Base-by-base conservation (phyloP, 306 rosid species). In the Sphenostylis stenocarpa region DNA sequence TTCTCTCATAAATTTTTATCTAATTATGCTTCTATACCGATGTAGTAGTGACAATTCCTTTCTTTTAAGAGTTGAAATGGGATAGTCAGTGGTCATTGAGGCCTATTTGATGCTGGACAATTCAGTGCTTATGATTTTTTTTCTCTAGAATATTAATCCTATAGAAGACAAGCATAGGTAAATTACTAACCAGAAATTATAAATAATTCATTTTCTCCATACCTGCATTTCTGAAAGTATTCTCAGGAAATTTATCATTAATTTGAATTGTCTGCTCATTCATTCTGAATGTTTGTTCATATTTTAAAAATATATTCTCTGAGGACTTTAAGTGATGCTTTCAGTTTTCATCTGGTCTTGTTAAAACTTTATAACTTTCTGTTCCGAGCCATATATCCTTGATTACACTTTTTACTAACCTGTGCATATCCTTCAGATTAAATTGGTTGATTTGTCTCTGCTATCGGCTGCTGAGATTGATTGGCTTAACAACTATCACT, bases 401-500 rank as follows among this genome's bases (percentile, higher is more conserved):
- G 56, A 58, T 47, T 19, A 26, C 29, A 10, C 43, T 39, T 33
- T 64, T 28, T 58, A 21, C 55, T 70, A 70, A 76, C 71, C 48
- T 52, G 73, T 34, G 74, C 72, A 75, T 33, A 62, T 74, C 67
- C 38, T 90, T 91, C 93, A 95, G 98, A 86, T 84, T 39, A 95
- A 95, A 84, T 21, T 95, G 87, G 86, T 95, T 3, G 91, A 95
- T 67, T 49, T 90, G 70, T 80, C 93, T 81, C 86, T 90, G 90
- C 90, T 95, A 57, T 95, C 97, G 12, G 82, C 53, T 34, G 80
- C 69, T 52, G 98, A 95, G 76, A 67, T 90, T 43, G 84, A 87
- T 76, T 92, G 97, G 97, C 90, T 95, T 36, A 82, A 95, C 72
- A 85, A 87, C 63, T 95, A 92, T 83, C 97, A 95, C 84, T 89